Evolutionary conservation across 208 protist species (phyloP), one percentile per base, ranked within the genome.

Genomic region (Porcisia hertigi): DNA sequence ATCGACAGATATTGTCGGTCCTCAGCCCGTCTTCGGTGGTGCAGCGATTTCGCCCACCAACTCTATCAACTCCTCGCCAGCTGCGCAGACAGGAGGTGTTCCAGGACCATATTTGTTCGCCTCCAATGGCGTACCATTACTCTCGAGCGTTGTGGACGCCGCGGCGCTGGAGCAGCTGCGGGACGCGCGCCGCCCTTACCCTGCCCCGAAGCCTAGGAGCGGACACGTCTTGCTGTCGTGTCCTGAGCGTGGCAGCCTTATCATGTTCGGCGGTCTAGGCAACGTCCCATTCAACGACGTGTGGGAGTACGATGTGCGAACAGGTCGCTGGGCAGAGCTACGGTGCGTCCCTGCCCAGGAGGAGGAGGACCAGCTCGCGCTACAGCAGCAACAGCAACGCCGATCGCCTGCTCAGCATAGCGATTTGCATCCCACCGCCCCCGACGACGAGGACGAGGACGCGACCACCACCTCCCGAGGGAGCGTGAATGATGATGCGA

Each of bases 201-300:
- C 78, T 11, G 63, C 77, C 54, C 88, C 88, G 16, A 25, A 62
- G 8, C 16, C 87, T 0, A 87, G 89, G 69, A 93, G 89, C 63
- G 89, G 89, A 0, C 86, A 91, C 73, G 62, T 93, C 2, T 49
- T 91, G 30, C 82, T 93, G 14, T 59, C 81, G 6, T 89, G 80
- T 58, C 63, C 67, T 0, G 14, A 45, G 1, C 78, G 84, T 41
- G 78, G 81, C n/a, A 85, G 73, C 34, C 69, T 93, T 16, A 82
- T 93, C 65, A 57, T 91, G 16, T 84, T 86, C 63, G 89, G 89
- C 34, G 87, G 89, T 9, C 77, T 91, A 18, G 85, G 78, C n/a
- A 67, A 80, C 8, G 66, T 43, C 47, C 64, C 80, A 2, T 76
- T 84, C 75, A 93, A 93, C 73, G 89, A 93, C 72, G 84, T 83